phyloP scores from a whole-genome alignment of 305 asterid species.

The Fraxinus nigra region DNA sequence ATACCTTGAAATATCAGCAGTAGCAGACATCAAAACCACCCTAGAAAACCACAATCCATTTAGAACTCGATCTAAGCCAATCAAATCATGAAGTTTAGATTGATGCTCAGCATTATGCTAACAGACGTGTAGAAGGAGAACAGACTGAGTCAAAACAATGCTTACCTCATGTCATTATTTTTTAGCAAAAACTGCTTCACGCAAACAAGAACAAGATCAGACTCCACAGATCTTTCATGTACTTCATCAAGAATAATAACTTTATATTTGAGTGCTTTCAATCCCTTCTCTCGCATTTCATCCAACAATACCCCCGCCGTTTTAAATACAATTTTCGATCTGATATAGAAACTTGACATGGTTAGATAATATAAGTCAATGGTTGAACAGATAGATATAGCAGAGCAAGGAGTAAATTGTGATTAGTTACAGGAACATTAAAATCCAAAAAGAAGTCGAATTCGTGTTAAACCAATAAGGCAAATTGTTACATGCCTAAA shows the following conservation, averaged over 20 bases:
- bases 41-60: constrained; percentile 45
- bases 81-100: constrained; percentile 18
- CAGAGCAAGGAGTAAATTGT: background rate
- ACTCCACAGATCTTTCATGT: constrained; percentile 98
- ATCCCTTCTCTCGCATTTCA: constrained; percentile 93
- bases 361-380: constrained; percentile 20
- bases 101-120: constrained; percentile 12
- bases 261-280: constrained; percentile 84
- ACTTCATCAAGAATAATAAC: constrained; percentile 96
- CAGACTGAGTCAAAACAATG: constrained; percentile 18
- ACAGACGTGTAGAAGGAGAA: constrained; percentile 7
- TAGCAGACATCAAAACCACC: constrained; percentile 98
- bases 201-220: constrained; percentile 95
- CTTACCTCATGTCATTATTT: constrained; percentile 66
- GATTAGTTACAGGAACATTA: background rate
- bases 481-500: background rate
- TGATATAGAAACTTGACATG: constrained; percentile 29
- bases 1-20: constrained; percentile 83
- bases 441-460: background rate
- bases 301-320: constrained; percentile 98
- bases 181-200: constrained; percentile 83
- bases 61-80: constrained; percentile 24
- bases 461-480: background rate
- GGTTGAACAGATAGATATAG: constrained; percentile 18
- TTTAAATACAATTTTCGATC: constrained; percentile 87